phyloP scores from a whole-genome alignment of 176 grass and related monocot genomes.

The Pharus latifolius region DNA sequence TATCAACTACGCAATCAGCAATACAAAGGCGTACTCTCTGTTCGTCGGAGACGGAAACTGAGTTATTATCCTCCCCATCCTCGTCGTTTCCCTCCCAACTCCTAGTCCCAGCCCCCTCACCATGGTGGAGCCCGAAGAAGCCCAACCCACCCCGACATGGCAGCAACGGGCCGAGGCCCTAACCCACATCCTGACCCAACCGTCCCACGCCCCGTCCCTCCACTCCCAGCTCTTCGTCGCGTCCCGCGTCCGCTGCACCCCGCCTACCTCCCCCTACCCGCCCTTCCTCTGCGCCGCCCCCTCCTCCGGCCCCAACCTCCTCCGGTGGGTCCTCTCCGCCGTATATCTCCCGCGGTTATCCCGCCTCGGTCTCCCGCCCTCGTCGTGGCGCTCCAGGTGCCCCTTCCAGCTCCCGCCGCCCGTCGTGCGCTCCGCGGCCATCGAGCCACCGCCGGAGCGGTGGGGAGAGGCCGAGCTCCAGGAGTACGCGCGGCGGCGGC shows the following conservation, averaged over 20 bases:
- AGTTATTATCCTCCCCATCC: background rate
- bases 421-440: constrained; percentile 31
- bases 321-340: constrained; percentile 42
- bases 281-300: constrained; percentile 61
- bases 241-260: constrained; percentile 46
- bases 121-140: background rate
- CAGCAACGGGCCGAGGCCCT: constrained; percentile 32
- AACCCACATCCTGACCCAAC: constrained; percentile 50
- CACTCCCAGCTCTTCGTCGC: constrained; percentile 81
- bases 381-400: constrained; percentile 67
- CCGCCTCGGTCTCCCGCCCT: constrained; percentile 42
- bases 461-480: constrained; percentile 34
- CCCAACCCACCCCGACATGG: constrained; percentile 22
- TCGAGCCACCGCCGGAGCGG: constrained; percentile 40
- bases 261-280: constrained; percentile 28
- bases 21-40: too few relatives aligned
- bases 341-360: constrained; percentile 48
- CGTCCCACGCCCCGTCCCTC: constrained; percentile 52
- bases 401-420: constrained; percentile 76
- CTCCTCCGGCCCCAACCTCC: background rate
- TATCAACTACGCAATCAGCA: too few relatives aligned
- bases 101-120: background rate
- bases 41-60: too few relatives aligned
- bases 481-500: constrained; percentile 28
- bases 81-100: background rate